A percentile compares a stretch with the other conserved stretches of the same genome.
Evolutionary conservation across 2,329 filamentous ascomycete genomes (phyloP).

Genomic region (Penicillium sp.): DNA sequence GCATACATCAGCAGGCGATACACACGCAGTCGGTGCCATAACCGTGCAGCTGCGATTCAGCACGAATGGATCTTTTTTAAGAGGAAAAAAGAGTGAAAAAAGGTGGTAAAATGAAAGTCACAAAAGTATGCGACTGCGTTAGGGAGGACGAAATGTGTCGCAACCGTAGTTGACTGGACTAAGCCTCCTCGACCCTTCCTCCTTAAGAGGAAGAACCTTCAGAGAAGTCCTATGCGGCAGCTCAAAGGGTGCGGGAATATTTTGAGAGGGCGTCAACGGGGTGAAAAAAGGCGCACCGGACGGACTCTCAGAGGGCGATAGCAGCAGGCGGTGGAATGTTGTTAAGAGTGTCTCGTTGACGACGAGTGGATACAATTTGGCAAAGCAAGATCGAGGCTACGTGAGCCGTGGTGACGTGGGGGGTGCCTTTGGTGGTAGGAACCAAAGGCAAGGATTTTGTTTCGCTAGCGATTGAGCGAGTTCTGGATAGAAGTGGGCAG

Average conservation of each 20-base stretch:
- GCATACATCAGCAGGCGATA: constrained; percentile 50
- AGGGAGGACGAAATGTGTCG: constrained; percentile 93
- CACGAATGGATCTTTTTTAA: constrained; percentile 27
- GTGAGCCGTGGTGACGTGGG: constrained; percentile 42
- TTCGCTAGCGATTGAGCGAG: constrained; percentile 8
- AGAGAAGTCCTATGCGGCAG: constrained; percentile 99
- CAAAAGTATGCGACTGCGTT: constrained; percentile 53
- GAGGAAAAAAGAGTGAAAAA: constrained; percentile 16
- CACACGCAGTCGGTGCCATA: constrained; percentile 72
- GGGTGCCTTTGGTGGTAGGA: constrained; percentile 40
- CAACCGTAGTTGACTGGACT: constrained; percentile 87
- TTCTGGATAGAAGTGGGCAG: not conserved
- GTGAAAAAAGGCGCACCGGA: constrained; percentile 43
- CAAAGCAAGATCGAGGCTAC: constrained; percentile 34
- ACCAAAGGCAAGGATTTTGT: constrained; percentile 39
- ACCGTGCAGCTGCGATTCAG: constrained; percentile 52
- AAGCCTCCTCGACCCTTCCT: constrained; percentile 99
- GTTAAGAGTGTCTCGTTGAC: constrained; percentile 50
- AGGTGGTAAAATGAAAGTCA: constrained; percentile 11
- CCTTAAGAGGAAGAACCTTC: constrained; percentile 98
- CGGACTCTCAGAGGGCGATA: constrained; percentile 28
- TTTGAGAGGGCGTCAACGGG: constrained; percentile 40
- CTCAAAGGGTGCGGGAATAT: constrained; percentile 69
- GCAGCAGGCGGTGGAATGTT: constrained; percentile 48
- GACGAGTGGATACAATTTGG: constrained; percentile 49